These are phyloP conservation scores for Chlorophyllum brunneum DNA, from an alignment of 768 basidiomycete species.

Conservation along the genomic window DNA sequence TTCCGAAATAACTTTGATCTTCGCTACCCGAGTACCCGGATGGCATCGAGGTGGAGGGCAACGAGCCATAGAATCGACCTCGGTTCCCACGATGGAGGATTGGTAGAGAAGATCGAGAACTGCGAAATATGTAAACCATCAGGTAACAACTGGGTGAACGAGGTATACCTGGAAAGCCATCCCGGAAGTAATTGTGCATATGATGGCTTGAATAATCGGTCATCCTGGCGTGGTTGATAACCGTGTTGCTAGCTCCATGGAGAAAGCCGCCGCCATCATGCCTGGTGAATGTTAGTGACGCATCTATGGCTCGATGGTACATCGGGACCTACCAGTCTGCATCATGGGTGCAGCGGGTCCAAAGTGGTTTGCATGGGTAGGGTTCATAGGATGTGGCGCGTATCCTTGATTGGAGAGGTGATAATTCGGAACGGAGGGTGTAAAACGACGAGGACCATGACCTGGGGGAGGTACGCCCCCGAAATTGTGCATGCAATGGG, in stretches of 20 bases:
- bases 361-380: no score
- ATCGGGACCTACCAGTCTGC: no score
- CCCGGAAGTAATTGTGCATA: neutral
- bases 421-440: no score
- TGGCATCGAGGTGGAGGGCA: slow-evolving; percentile 8
- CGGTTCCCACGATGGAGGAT: slow-evolving; percentile 1
- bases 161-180: neutral
- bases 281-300: no score
- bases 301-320: no score
- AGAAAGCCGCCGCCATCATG: slow-evolving; percentile 9
- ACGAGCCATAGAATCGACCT: slow-evolving; percentile 7
- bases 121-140: neutral
- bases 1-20: neutral
- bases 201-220: neutral
- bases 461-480: no score
- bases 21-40: slow-evolving; percentile 5
- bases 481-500: no score
- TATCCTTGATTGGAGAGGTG: no score
- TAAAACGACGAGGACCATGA: no score
- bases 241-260: neutral
- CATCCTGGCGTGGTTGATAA: neutral
- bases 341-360: no score
- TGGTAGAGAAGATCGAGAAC: neutral
- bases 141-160: neutral
- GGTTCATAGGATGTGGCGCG: no score